Conservation (phyloP, 2,329 filamentous ascomycete species). For the Sclerotinia glacialis region DNA sequence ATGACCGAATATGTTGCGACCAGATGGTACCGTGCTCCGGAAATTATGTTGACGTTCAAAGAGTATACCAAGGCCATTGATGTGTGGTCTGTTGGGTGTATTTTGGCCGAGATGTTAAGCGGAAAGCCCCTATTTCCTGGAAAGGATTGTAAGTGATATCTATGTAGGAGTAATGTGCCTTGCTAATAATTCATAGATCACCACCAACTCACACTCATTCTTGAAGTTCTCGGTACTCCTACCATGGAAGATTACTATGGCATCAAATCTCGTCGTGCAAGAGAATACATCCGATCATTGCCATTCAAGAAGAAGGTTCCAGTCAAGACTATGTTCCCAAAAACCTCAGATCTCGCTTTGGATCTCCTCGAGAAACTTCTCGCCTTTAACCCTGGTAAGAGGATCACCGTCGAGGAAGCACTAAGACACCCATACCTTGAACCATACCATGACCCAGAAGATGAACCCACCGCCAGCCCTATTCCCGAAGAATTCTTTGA, state of each 20-base stretch:
- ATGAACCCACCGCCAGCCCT: slow-evolving; percentile 92
- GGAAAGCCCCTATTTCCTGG: slow-evolving; percentile 97
- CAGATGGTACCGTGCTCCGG: slow-evolving; percentile 96
- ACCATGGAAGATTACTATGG: slow-evolving; percentile 99
- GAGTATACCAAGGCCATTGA: slow-evolving; percentile 99
- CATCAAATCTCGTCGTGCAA: slow-evolving; percentile 95
- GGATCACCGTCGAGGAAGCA: slow-evolving; percentile 96
- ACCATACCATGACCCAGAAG: slow-evolving; percentile 97
- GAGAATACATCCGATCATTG: slow-evolving; percentile 96
- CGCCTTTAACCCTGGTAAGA: slow-evolving; percentile 97
- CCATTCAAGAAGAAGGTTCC: slow-evolving; percentile 99
- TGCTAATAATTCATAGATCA: slow-evolving; percentile 61
- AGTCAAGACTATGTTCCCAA: slow-evolving; percentile 94
- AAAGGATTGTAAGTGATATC: slow-evolving; percentile 78
- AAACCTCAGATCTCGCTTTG: slow-evolving; percentile 95
- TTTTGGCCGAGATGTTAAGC: slow-evolving; percentile 97
- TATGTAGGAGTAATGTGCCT: background rate
- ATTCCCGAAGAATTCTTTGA: slow-evolving; percentile 99
- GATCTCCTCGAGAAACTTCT: slow-evolving; percentile 93
- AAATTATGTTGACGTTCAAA: slow-evolving; percentile 99
- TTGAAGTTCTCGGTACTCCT: slow-evolving; percentile 94
- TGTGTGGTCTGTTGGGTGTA: slow-evolving; percentile 98
- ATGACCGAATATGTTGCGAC: slow-evolving; percentile 99
- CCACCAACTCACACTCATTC: slow-evolving; percentile 93
- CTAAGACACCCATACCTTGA: slow-evolving; percentile 97